phyloP scores from a whole-genome alignment of 305 asterid species.

The Rubia tinctorum region DNA sequence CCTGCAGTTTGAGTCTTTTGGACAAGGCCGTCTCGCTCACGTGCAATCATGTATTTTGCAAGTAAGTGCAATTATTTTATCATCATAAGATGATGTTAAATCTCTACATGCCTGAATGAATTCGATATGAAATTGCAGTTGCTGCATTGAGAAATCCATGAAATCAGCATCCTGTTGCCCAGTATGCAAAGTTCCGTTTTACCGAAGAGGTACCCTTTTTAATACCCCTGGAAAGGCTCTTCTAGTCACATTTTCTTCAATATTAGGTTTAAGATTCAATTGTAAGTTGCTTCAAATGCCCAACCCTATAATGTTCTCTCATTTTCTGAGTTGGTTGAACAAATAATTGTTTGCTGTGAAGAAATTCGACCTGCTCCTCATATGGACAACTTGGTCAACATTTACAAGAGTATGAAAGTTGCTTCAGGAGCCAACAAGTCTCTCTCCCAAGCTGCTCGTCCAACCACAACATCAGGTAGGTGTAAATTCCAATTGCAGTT shows the following conservation, averaged over 20 bases:
- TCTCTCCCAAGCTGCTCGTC: conserved; percentile 51
- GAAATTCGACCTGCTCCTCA: conserved; percentile 94
- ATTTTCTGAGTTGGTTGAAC: neutral
- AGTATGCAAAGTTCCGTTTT: conserved; percentile 86
- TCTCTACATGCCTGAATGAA: neutral
- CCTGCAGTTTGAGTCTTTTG: conserved; percentile 76
- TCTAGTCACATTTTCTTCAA: too few species aligned
- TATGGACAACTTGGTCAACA: conserved; percentile 87
- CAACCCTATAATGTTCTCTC: neutral
- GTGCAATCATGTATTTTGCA: conserved; percentile 95
- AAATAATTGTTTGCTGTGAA: conserved; percentile 24
- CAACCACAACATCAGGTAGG: conserved; percentile 53
- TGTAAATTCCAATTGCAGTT: neutral
- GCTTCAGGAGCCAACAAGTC: conserved; percentile 65
- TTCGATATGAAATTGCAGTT: conserved; percentile 35
- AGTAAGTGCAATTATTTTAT: conserved; percentile 36
- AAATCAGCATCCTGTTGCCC: conserved; percentile 75
- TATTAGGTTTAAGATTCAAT: neutral
- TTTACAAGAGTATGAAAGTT: conserved; percentile 93
- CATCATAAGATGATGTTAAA: neutral
- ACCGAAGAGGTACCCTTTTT: conserved; percentile 66
- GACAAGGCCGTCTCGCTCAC: conserved; percentile 71
- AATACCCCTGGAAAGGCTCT: neutral
- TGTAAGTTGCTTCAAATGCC: neutral
- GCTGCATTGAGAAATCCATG: conserved; percentile 80